phyloP scores from a whole-genome alignment of 768 basidiomycete species.

The Suillus subalutaceus region DNA sequence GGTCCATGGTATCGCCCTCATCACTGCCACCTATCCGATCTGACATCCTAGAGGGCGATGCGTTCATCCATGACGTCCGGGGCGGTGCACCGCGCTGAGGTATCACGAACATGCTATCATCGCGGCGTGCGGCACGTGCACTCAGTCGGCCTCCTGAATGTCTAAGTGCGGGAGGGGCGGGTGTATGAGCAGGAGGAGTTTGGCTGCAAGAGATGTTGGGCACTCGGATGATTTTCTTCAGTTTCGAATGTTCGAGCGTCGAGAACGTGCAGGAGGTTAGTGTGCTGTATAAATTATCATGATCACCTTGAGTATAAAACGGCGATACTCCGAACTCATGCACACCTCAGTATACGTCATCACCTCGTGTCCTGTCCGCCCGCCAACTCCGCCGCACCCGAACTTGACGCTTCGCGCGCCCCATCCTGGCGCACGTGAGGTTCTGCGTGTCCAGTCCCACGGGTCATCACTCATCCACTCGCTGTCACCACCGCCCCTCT shows the following conservation, averaged over 20 bases:
- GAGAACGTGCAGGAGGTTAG: conserved; percentile 77
- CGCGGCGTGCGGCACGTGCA: conserved; percentile 31
- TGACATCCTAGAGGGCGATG: conserved; percentile 19
- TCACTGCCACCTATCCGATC: conserved; percentile 32
- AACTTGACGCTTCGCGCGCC: conserved; percentile 89
- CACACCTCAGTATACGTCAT: conserved; percentile 90
- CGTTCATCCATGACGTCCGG: conserved; percentile 14
- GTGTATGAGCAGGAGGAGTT: conserved; percentile 14
- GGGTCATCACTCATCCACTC: conserved; percentile 66
- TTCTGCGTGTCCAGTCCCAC: conserved; percentile 67
- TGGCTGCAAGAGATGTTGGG: conserved; percentile 16
- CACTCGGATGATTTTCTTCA: conserved; percentile 61
- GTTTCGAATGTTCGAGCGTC: conserved; percentile 87
- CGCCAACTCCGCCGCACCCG: conserved; percentile 56
- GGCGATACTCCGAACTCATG: background rate
- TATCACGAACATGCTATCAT: conserved; percentile 20
- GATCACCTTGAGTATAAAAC: conserved; percentile 1
- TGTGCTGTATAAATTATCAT: conserved; percentile 57
- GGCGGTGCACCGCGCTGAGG: conserved; percentile 18
- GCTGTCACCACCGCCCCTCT: conserved; percentile 43
- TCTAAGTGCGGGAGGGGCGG: conserved; percentile 17
- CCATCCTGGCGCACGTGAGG: conserved; percentile 71
- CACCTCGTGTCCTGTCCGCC: conserved; percentile 62
- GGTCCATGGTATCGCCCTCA: conserved; percentile 50
- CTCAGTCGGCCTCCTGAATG: conserved; percentile 37